Conservation (phyloP, 345 rosid species). For the Chamaenerion angustifolium region DNA sequence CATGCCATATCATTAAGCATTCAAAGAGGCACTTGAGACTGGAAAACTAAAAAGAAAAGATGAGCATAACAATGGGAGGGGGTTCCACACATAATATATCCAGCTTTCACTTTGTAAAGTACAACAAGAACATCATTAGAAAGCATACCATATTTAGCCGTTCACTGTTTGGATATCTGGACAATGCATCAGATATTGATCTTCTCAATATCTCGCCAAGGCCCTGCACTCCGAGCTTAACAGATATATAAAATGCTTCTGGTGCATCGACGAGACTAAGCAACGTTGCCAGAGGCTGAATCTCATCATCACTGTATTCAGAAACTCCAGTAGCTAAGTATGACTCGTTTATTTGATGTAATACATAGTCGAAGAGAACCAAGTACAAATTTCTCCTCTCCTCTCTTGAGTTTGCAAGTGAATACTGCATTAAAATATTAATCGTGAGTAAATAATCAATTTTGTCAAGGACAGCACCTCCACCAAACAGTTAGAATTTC, state of each 20-base stretch:
- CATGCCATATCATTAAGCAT: no score
- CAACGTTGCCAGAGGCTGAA: slow-evolving; percentile 64
- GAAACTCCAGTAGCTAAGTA: slow-evolving; percentile 67
- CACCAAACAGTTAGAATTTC: background rate
- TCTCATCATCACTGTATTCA: slow-evolving; percentile 75
- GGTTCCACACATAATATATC: no score
- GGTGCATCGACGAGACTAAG: slow-evolving; percentile 88
- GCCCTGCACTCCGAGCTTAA: slow-evolving; percentile 91
- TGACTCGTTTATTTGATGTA: slow-evolving; percentile 77
- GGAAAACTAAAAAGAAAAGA: no score
- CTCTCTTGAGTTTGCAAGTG: slow-evolving; percentile 69
- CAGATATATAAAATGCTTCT: slow-evolving; percentile 89
- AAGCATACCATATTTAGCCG: slow-evolving; percentile 62
- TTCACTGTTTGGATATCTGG: slow-evolving; percentile 75
- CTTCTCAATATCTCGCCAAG: slow-evolving; percentile 87
- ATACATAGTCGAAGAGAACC: slow-evolving; percentile 77
- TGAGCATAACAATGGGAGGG: no score
- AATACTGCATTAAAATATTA: slow-evolving; percentile 49
- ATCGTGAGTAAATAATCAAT: background rate
- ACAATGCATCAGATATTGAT: slow-evolving; percentile 66
- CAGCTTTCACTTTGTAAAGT: no score
- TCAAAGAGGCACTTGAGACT: no score
- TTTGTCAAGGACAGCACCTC: background rate
- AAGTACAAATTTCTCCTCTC: slow-evolving; percentile 78
- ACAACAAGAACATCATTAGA: background rate